Evolutionary conservation across 2,329 filamentous ascomycete genomes (phyloP), one percentile per base, ranked within the genome.

Genomic region (Sporothrix protearum): DNA sequence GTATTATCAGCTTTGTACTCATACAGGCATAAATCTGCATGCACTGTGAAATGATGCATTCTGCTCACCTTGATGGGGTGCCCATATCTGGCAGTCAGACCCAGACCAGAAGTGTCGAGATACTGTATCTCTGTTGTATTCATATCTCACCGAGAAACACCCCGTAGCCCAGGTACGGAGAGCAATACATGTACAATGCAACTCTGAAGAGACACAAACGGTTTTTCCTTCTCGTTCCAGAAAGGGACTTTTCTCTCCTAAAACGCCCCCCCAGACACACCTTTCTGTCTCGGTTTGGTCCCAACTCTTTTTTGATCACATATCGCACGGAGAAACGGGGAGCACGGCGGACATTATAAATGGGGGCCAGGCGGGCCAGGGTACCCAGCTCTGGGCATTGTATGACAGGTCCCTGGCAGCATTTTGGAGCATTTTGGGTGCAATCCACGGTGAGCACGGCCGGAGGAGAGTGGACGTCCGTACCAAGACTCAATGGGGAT

Each of bases 301-400:
- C 57, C 16, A 61, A 22, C 19, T 66, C 19, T 19, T 49, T 47
- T 47, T n/a, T 49, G 49, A 25, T 67, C 63, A 67, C 42, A 67
- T 67, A 67, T 49, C 63, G 63, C 63, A 67, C 42, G 63, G 63
- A 49, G 45, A n/a, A 39, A 49, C 5, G 53, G 53, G 53, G 67
- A 30, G 39, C 49, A 39, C 36, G 67, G 67, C 14, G 67, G 51
- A 45, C 14, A 45, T n/a, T 7, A 69, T 28, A 45, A 22, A 49
- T 28, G 61, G 59, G 2, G n/a, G 6, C 49, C 22, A 42, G 33
- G 30, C 25, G 49, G n/a, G 49, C n/a, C n/a, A 53, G 53, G 53
- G 3, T 19, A 30, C 53, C 53, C 53, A 57, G 33, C 33, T 8
- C 8, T 36, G 16, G 49, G n/a, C 5, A 25, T 51, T 19, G 49